Evolutionary conservation across 768 basidiomycete species (phyloP).

Genomic region (Rhizopogon vinicolor): DNA sequence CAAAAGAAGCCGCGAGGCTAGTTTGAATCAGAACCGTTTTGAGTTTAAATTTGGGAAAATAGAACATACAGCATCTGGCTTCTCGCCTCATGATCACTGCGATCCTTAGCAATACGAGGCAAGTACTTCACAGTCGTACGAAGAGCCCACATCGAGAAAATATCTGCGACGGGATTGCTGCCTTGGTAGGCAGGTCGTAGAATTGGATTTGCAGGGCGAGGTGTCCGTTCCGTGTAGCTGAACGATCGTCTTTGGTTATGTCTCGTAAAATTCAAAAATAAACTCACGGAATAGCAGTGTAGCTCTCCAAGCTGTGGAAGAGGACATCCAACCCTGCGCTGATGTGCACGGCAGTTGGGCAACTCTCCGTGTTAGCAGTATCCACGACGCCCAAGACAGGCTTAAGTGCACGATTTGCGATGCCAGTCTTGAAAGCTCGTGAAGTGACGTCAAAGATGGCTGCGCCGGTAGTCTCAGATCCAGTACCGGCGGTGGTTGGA

Average conservation of each 20-base stretch:
- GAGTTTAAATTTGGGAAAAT: neutral
- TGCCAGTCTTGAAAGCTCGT: constrained; percentile 92
- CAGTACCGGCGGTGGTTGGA: constrained; percentile 81
- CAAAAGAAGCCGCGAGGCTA: constrained; percentile 89
- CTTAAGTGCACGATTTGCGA: constrained; percentile 87
- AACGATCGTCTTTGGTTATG: constrained; percentile 3
- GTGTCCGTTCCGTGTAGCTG: constrained; percentile 87
- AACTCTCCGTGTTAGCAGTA: constrained; percentile 85
- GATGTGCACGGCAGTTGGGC: constrained; percentile 90
- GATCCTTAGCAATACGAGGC: constrained; percentile 79
- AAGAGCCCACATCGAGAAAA: constrained; percentile 94
- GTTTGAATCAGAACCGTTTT: neutral
- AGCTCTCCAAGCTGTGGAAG: constrained; percentile 94
- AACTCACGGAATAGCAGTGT: constrained; percentile 86
- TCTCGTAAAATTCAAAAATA: neutral
- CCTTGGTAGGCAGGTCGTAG: constrained; percentile 91
- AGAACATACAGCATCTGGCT: constrained; percentile 80
- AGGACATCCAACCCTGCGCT: constrained; percentile 93
- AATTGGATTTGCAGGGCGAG: constrained; percentile 87
- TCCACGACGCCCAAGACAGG: constrained; percentile 87
- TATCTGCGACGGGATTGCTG: constrained; percentile 91
- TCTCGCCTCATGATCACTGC: constrained; percentile 76
- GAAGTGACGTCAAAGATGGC: constrained; percentile 94
- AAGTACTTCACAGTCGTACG: constrained; percentile 85
- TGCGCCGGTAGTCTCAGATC: constrained; percentile 92